Conservation (phyloP, 225 moss, liverwort and hornwort genomes). For the Neckera pumila region DNA sequence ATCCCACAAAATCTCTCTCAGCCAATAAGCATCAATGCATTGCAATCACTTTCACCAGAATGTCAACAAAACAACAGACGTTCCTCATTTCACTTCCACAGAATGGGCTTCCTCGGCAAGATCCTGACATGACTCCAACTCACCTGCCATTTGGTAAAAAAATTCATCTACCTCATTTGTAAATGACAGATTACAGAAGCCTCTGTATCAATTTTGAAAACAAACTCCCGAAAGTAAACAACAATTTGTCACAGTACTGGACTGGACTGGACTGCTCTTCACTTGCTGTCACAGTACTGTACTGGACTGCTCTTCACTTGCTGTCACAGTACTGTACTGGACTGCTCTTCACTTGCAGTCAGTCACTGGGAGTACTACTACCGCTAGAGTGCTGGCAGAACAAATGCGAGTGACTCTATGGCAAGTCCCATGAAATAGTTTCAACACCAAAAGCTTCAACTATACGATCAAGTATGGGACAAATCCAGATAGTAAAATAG, state of each 20-base stretch:
- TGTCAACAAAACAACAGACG: neutral
- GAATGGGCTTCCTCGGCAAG: neutral
- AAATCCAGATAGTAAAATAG: neutral
- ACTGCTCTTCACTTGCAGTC: neutral
- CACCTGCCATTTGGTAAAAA: neutral
- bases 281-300: too few species aligned
- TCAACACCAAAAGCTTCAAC: neutral
- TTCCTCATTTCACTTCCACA: neutral
- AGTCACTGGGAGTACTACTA: neutral
- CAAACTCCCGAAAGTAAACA: conserved; percentile 3
- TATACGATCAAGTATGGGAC: neutral
- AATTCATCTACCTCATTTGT: neutral
- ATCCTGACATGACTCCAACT: neutral
- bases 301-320: too few species aligned
- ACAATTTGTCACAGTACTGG: too few species aligned
- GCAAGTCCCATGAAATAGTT: neutral
- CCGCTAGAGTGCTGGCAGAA: neutral
- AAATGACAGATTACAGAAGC: neutral
- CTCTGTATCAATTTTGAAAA: conserved; percentile 2
- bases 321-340: conserved; percentile 6
- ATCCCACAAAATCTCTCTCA: neutral
- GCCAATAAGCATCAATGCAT: neutral
- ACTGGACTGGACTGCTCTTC: too few species aligned
- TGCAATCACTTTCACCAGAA: neutral
- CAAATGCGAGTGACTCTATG: neutral